Evolutionary conservation across 805 yeast genomes (phyloP).

Genomic region (Saturnispora gosingensis): DNA sequence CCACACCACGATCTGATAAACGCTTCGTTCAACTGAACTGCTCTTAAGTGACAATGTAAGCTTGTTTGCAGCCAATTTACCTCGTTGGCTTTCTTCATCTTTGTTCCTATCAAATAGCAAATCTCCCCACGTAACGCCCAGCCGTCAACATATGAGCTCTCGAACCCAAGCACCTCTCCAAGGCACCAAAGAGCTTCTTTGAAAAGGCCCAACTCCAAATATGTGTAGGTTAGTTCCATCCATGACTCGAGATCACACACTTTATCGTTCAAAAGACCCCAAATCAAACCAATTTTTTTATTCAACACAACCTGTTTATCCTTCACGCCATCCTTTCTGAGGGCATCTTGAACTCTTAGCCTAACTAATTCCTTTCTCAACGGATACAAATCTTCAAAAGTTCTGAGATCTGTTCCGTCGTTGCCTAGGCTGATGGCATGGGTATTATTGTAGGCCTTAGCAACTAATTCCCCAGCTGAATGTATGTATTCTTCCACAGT

Average conservation of each 20-base stretch:
- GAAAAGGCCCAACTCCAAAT: slow-evolving; percentile 49
- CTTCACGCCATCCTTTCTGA: not conserved
- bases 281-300: slow-evolving; percentile 14
- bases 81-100: not conserved
- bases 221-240: slow-evolving; percentile 68
- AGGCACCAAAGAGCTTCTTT: slow-evolving; percentile 58
- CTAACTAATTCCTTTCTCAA: slow-evolving; percentile 4
- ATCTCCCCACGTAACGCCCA: slow-evolving; percentile 57
- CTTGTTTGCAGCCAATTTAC: slow-evolving; percentile 8
- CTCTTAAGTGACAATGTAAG: slow-evolving; percentile 26
- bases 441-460: slow-evolving; percentile 7
- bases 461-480: slow-evolving; percentile 7
- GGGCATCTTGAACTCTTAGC: not conserved
- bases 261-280: slow-evolving; percentile 44
- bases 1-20: slow-evolving; percentile 51
- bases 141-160: slow-evolving; percentile 62
- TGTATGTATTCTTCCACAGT: slow-evolving; percentile 9
- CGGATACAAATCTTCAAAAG: slow-evolving; percentile 41
- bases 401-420: slow-evolving; percentile 25
- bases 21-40: slow-evolving; percentile 68
- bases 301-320: not conserved
- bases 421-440: slow-evolving; percentile 6
- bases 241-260: slow-evolving; percentile 74
- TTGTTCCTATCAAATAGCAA: slow-evolving; percentile 15
- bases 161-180: slow-evolving; percentile 59